phyloP scores from a whole-genome alignment of 768 basidiomycete species.

The Wakefieldia striispora region DNA sequence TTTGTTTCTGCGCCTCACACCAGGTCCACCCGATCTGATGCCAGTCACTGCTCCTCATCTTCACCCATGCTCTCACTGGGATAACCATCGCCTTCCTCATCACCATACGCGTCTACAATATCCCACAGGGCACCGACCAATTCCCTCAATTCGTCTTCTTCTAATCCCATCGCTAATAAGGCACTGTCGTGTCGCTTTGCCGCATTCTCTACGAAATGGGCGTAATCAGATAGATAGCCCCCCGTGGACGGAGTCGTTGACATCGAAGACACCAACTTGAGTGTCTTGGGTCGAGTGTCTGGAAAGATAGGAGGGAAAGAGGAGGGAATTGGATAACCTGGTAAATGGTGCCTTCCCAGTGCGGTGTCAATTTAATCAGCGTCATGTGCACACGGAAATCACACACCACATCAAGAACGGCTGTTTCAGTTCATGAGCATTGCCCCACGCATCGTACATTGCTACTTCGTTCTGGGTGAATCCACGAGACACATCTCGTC shows the following conservation, averaged over 20 bases:
- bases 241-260: constrained; percentile 41
- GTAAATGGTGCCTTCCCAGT: constrained; percentile 42
- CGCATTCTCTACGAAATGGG: constrained; percentile 46
- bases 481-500: constrained; percentile 60
- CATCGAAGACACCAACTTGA: constrained; percentile 43
- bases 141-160: constrained; percentile 56
- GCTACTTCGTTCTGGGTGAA: constrained; percentile 39
- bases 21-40: background rate
- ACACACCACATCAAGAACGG: constrained; percentile 40
- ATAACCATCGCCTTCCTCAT: constrained; percentile 21
- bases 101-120: constrained; percentile 46
- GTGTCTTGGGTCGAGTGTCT: constrained; percentile 11
- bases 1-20: background rate
- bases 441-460: constrained; percentile 41
- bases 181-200: constrained; percentile 38
- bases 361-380: constrained; percentile 2
- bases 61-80: constrained; percentile 20
- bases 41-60: constrained; percentile 13
- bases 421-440: constrained; percentile 27
- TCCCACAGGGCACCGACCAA: constrained; percentile 59
- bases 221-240: constrained; percentile 49
- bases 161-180: constrained; percentile 38
- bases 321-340: constrained; percentile 56
- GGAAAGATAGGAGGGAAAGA: constrained; percentile 55
- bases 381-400: background rate